Base-by-base conservation (phyloP, 2,329 filamentous ascomycete genomes). In the Fusarium chuoi region DNA sequence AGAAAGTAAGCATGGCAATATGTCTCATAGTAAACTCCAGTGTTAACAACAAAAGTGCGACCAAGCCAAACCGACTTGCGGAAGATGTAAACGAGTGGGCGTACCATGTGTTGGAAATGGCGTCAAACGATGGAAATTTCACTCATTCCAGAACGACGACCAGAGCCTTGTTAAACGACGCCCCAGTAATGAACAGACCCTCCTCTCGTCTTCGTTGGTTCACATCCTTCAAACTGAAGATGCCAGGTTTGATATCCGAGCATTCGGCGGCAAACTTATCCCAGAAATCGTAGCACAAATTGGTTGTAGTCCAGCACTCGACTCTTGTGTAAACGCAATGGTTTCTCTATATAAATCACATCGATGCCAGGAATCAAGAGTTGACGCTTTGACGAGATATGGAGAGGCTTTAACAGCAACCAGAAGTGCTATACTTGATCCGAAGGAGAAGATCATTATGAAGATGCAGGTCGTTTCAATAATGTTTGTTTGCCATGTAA, bases 401-500 rank as follows among this genome's bases (percentile, higher is more conserved):
- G 76, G 75, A 9, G 42, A 62, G 3, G 76, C 76, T 8, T 20
- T 78, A 3, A 30, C 30, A 0, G 62, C 64, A 6, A 62, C 72
- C 5, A 65, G 75, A 10, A 66, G 18, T 5, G 26, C 56, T 2
- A 61, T 78, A 7, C 3, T 59, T 3, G 52, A 75, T n/a, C 58
- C 59, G 5, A 39, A 26, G 2, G 51, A 68, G 33, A n/a, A 73
- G 13, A 62, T 73, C 5, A 33, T 36, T 7, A 63, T 64, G 24
- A 76, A 73, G 24, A 71, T 78, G 59, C 64, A 74, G 1, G 55
- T 73, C 0, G 62, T 78, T 6, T 70, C 62, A 0, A 68, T 68
- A 7, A 69, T 78, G 54, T 71, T 56, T 38, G 56, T 70, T 30
- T 78, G 76, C 33, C 76, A 78, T 30, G 76, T 76, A 30, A 42